Evolutionary conservation across 2,329 filamentous ascomycete genomes (phyloP).

Genomic region (Curvularia eragrostidis): DNA sequence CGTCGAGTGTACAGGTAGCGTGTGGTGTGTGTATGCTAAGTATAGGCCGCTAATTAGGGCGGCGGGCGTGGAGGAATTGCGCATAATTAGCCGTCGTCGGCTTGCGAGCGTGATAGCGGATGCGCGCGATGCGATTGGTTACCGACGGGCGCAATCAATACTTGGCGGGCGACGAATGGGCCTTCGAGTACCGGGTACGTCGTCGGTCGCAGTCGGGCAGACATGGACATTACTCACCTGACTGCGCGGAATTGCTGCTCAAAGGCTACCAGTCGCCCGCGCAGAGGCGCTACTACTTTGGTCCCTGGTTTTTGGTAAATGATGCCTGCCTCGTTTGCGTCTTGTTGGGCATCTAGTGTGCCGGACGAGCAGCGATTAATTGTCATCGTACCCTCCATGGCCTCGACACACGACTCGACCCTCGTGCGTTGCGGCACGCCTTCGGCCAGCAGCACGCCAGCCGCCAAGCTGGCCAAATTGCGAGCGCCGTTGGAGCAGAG

Average conservation of each 20-base stretch:
- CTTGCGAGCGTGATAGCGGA: constrained; percentile 6
- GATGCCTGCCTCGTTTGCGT: constrained; percentile 18
- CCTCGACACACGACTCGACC: constrained; percentile 7
- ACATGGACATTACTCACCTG: constrained; percentile 41
- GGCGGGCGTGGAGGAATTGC: constrained; percentile 21
- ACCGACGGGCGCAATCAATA: constrained; percentile 46
- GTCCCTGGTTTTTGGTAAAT: constrained; percentile 28
- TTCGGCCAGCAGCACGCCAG: constrained; percentile 10
- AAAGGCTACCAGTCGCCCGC: constrained; percentile 11
- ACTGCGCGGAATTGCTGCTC: constrained; percentile 37
- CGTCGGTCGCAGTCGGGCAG: constrained; percentile 18
- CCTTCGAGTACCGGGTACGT: constrained; percentile 39
- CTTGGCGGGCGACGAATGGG: constrained; percentile 45
- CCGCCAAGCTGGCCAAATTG: constrained; percentile 15
- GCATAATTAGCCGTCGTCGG: constrained; percentile 42
- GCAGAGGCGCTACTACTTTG: constrained; percentile 16
- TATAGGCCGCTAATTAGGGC: constrained; percentile 46
- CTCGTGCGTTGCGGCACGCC: constrained; percentile 9
- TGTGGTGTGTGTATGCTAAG: constrained; percentile 31
- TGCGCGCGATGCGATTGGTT: constrained; percentile 38
- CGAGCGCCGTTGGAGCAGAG: constrained; percentile 22
- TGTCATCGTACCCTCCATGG: constrained; percentile 2
- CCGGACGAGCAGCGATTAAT: constrained; percentile 11
- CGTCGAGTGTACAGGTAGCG: too few relatives aligned
- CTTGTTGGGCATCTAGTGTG: constrained; percentile 18